Evolutionary conservation across 2,329 filamentous ascomycete species (phyloP), one percentile per base, ranked within the genome.

Genomic region (Hymenoscyphus fructigenus): DNA sequence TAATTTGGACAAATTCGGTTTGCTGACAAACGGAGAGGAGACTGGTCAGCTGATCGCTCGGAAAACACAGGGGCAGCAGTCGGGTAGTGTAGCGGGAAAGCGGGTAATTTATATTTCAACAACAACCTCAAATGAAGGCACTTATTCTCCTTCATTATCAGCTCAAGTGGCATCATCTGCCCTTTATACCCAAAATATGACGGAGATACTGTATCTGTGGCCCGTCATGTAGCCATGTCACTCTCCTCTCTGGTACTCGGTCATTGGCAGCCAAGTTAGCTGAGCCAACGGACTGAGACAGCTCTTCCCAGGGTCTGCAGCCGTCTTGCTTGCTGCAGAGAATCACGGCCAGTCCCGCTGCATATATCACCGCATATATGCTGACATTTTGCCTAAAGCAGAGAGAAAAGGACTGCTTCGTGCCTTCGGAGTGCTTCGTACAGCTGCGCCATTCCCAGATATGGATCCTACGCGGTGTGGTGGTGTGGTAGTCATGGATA

Each of bases 321-420:
- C 44, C 29, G 34, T 32, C 38, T 23, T 50, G 36, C 36, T 38
- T 38, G 36, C 38, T 34, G 28, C 34, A 61, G n/a, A 34, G 20
- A n/a, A 29, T 34, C 29, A 60, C 59, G 60, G 60, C 29, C 50
- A 34, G 26, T 34, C 44, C 60, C 60, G 47, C 60, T 61, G 60
- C 50, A 56, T 28, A 60, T 59, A 47, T 50, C 47, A 53, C 47
- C 20, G 55, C 29, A 29, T 29, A 17, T 57, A n/a, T 26, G 60
- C 47, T 61, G 44, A 61, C 60, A 56, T 50, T 61, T 61, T 53
- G 60, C 60, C 60, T 56, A 56, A 41, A 57, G 3, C 1, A 29
- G 36, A 47, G 20, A 56, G 17, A 32, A 28, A 50, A 41, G 28
- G 17, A 20, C 36, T 60, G 58, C 44, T 32, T 28, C 28, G 17